These are phyloP conservation scores for Blastomyces parvus DNA, from an alignment of 2,329 filamentous ascomycete species.

Conservation along the genomic window DNA sequence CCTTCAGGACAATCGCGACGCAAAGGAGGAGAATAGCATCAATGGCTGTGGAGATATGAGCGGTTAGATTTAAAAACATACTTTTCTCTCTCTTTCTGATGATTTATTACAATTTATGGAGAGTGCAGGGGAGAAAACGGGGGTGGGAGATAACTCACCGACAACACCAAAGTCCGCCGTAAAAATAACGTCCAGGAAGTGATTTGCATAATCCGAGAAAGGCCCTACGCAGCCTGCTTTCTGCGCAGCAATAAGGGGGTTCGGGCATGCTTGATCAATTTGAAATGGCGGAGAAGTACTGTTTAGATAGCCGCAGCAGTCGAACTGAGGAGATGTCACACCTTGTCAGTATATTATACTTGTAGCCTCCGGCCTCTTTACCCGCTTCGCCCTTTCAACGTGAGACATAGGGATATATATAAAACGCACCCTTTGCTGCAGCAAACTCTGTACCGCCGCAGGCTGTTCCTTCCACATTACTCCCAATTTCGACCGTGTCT, in stretches of 20 bases:
- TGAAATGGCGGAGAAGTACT: conserved; percentile 62
- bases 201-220: conserved; percentile 60
- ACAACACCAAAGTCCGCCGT: conserved; percentile 73
- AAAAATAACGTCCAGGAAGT: conserved; percentile 65
- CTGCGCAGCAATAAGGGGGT: conserved; percentile 59
- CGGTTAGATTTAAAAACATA: neutral
- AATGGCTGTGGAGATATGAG: conserved; percentile 38
- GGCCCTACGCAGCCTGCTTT: conserved; percentile 60
- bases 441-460: conserved; percentile 51
- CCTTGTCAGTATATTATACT: neutral
- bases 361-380: neutral
- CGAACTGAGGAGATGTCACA: conserved; percentile 45
- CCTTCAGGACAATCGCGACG: conserved; percentile 67
- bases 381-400: too few species aligned
- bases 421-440: conserved; percentile 57
- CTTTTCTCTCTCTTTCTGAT: neutral
- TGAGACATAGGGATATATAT: neutral
- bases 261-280: conserved; percentile 57
- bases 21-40: conserved; percentile 60
- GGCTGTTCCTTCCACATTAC: conserved; percentile 53
- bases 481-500: conserved; percentile 53
- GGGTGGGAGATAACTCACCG: conserved; percentile 34
- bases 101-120: neutral
- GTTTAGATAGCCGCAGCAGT: conserved; percentile 73
- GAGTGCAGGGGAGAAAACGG: neutral